These are phyloP conservation scores for Sicyos edulis DNA, from an alignment of 306 rosid genomes.

Conservation along the genomic window DNA sequence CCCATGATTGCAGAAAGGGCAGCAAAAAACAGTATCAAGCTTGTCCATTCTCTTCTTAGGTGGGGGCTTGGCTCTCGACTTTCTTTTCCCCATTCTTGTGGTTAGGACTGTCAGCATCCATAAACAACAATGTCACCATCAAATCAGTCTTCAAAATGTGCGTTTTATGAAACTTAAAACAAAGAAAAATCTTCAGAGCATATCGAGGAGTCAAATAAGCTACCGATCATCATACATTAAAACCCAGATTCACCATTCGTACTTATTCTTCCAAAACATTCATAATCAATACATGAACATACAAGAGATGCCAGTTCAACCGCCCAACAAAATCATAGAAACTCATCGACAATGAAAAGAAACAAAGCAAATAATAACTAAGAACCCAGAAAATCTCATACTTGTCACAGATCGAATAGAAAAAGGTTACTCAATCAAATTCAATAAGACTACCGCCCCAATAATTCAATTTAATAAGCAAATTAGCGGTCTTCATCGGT, in stretches of 20 bases:
- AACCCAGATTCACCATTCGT: neutral
- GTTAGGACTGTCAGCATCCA: neutral
- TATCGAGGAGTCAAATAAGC: neutral
- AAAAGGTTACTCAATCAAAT: no score
- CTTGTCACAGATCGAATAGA: no score
- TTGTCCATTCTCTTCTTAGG: constrained; percentile 94
- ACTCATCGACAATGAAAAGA: neutral
- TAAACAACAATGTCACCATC: neutral
- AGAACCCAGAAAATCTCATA: neutral
- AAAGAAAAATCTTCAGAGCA: neutral
- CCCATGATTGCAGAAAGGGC: constrained; percentile 97
- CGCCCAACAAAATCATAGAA: neutral
- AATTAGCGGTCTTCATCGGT: no score
- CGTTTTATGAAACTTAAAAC: neutral
- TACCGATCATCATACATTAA: neutral
- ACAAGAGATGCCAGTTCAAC: neutral
- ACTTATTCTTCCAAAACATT: neutral
- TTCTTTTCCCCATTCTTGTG: constrained; percentile 77
- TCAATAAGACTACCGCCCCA: no score
- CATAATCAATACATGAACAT: neutral
- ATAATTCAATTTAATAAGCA: no score
- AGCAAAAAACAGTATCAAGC: constrained; percentile 91
- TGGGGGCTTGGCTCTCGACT: constrained; percentile 84
- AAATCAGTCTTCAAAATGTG: constrained; percentile 6
- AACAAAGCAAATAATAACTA: neutral